A percentile compares a stretch with the other conserved stretches of the same genome.
Evolutionary conservation across 768 basidiomycete species (phyloP).

Genomic region (Boletales sp.): DNA sequence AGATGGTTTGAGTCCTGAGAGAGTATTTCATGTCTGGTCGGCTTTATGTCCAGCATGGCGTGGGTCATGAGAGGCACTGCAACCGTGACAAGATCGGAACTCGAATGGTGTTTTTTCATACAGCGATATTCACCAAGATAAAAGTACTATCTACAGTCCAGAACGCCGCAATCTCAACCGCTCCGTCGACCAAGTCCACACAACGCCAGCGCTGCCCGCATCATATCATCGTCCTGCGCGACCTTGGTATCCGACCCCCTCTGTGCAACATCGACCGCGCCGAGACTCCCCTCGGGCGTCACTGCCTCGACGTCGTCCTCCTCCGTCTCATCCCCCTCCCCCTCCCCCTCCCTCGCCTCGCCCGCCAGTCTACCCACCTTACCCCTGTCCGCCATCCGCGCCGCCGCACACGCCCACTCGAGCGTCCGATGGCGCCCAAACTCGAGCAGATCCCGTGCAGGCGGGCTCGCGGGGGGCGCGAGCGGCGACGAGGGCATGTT

Average conservation of each 20-base stretch:
- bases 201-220: constrained; percentile 65
- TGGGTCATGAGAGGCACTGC: no score
- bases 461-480: constrained; percentile 32
- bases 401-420: constrained; percentile 39
- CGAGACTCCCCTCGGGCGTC: constrained; percentile 56
- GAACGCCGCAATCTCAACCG: constrained; percentile 6
- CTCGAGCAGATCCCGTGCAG: constrained; percentile 29
- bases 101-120: not conserved
- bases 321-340: constrained; percentile 50
- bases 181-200: constrained; percentile 47
- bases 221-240: constrained; percentile 56
- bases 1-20: no score
- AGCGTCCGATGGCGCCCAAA: constrained; percentile 28
- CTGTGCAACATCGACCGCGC: constrained; percentile 33
- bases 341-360: constrained; percentile 17
- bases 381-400: constrained; percentile 38
- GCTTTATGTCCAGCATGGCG: no score
- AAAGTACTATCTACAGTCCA: constrained; percentile 3
- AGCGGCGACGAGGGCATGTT: constrained; percentile 44
- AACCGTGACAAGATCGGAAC: no score
- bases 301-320: constrained; percentile 63
- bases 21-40: no score
- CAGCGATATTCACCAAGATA: constrained; percentile 11
- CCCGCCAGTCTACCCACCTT: constrained; percentile 32
- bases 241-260: constrained; percentile 8